A percentile compares a stretch with the other conserved stretches of the same genome.
Evolutionary conservation across 768 basidiomycete species (phyloP).

Genomic region (Leccinum uliginosum): DNA sequence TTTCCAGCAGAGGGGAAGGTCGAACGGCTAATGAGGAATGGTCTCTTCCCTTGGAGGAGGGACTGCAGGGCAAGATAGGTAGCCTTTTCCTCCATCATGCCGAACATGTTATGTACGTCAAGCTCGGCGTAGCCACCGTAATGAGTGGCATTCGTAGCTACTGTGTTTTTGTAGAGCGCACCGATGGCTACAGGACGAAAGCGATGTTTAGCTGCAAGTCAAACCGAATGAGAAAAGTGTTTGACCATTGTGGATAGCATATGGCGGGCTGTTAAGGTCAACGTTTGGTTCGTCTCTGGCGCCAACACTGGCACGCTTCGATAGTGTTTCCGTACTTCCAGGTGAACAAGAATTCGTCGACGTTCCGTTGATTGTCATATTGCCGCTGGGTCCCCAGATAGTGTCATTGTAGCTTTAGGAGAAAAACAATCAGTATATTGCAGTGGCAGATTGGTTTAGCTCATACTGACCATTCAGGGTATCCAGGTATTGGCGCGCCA

Average conservation of each 20-base stretch:
- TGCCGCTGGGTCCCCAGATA: constrained; percentile 65
- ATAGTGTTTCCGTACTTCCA: constrained; percentile 17
- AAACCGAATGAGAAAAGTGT: background rate
- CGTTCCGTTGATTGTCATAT: constrained; percentile 67
- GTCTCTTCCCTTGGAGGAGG: constrained; percentile 55
- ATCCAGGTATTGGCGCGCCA: constrained; percentile 49
- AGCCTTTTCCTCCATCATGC: constrained; percentile 65
- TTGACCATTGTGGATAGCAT: constrained; percentile 69
- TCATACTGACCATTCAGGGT: constrained; percentile 60
- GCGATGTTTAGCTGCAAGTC: background rate
- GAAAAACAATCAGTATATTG: background rate
- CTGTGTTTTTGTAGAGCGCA: constrained; percentile 47
- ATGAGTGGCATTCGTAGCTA: constrained; percentile 76
- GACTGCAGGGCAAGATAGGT: constrained; percentile 56
- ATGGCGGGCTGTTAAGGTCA: constrained; percentile 57
- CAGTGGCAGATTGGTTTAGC: background rate
- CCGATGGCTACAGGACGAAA: constrained; percentile 39
- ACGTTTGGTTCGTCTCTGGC: constrained; percentile 45
- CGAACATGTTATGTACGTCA: constrained; percentile 72
- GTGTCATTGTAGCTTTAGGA: constrained; percentile 53
- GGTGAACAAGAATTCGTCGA: constrained; percentile 43
- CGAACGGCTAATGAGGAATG: constrained; percentile 67
- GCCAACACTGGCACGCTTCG: constrained; percentile 43
- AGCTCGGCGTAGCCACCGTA: constrained; percentile 56
- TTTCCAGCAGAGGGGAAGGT: constrained; percentile 65